phyloP scores from a whole-genome alignment of 2,329 filamentous ascomycete species.

The Colletotrichum euphorbiae region DNA sequence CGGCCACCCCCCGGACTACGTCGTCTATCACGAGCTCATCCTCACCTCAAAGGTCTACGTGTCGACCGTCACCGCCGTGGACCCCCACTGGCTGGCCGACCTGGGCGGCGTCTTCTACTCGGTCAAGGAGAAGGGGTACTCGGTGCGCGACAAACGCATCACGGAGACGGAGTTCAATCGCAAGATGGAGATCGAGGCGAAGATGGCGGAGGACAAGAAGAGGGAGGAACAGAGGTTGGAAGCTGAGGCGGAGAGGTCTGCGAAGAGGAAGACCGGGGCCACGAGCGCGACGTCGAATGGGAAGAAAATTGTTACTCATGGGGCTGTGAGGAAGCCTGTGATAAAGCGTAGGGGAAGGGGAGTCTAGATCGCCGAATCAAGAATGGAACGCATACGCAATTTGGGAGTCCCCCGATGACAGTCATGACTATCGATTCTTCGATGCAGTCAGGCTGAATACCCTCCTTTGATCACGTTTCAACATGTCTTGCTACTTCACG shows the following conservation, averaged over 20 bases:
- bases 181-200: constrained; percentile 90
- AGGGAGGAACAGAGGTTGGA: constrained; percentile 68
- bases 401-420: too few species aligned
- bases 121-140: constrained; percentile 97
- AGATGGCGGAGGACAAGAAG: constrained; percentile 89
- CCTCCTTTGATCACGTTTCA: too few species aligned
- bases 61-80: constrained; percentile 94
- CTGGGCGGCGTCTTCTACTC: constrained; percentile 97
- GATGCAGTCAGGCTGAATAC: too few species aligned
- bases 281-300: constrained; percentile 43
- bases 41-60: constrained; percentile 98
- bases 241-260: constrained; percentile 60
- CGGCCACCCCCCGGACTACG: constrained; percentile 94
- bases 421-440: too few species aligned
- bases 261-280: constrained; percentile 53
- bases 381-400: background rate
- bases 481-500: too few species aligned
- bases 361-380: constrained; percentile 51
- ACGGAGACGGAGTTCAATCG: constrained; percentile 93
- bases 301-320: constrained; percentile 72
- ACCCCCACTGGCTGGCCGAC: constrained; percentile 97
- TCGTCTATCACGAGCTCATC: constrained; percentile 98
- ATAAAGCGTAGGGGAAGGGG: constrained; percentile 67
- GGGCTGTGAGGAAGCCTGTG: constrained; percentile 71
- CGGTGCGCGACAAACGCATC: constrained; percentile 83